Base-by-base conservation (phyloP, 176 grass and related monocot species). In the Tuctoria greenei region DNA sequence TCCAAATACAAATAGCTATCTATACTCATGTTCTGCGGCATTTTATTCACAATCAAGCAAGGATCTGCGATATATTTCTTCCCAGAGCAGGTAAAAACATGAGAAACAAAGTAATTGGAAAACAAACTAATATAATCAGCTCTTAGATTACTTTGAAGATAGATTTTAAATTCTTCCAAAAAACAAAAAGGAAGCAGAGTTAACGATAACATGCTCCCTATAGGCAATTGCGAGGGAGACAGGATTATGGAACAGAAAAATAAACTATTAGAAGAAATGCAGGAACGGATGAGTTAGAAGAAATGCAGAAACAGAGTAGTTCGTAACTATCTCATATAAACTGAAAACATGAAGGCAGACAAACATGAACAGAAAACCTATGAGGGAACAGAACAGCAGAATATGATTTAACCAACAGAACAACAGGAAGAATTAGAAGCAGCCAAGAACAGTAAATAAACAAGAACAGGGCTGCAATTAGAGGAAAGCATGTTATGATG, bases 251-350 rank as follows among this genome's bases (percentile, higher is more conserved):
- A 46, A 46, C 15, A 14, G 45, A 47, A 47, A 16, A 4, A 47
- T 47, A 16, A 47, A 13, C 14, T 83, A 10, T 26, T 69, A 41
- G 24, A 6, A n/a, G 16, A 61, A 74, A 44, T 45, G 40, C 26
- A 46, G 26, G 73, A 24, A 71, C 40, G 12, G 43, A 35, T 46
- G 45, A 3, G 10, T 58, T 45, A 72, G 20, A 78, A 61, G 41
- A 80, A 74, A 62, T 86, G 47, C 41, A 42, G 56, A n/a, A 74
- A 67, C 67, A 80, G n/a, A 58, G 37, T 49, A 42, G 64, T 16
- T 28, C 60, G 16, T 61, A 35, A 25, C 13, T 61, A 59, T 1
- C 77, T 68, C 69, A 43, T 51, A 67, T 54, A 86, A 75, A 81
- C 51, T 75, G 37, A 67, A 60, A 6, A 47, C 4, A 4, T 6